Evolutionary conservation across 371 early-diverging fungal species (phyloP).

Genomic region (Entomophthora muscae): DNA sequence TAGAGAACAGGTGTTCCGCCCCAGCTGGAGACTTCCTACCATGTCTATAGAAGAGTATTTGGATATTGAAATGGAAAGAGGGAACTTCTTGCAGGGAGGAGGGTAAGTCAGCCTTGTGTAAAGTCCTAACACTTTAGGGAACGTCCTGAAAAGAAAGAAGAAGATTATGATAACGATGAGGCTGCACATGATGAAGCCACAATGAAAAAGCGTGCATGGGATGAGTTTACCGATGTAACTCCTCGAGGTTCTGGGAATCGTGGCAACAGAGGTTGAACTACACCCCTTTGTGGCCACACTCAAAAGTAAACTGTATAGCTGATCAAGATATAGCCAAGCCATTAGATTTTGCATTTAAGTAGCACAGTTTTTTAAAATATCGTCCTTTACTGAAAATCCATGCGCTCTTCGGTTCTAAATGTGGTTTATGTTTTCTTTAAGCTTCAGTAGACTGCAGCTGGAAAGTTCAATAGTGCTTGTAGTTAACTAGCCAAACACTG

Average conservation of each 20-base stretch:
- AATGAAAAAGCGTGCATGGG: slow-evolving; percentile 69
- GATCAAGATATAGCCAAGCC: no score
- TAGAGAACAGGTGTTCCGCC: slow-evolving; percentile 66
- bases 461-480: no score
- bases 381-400: no score
- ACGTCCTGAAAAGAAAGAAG: slow-evolving; percentile 35
- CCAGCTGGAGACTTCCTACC: slow-evolving; percentile 78
- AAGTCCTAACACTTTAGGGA: slow-evolving; percentile 12
- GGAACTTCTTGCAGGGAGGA: slow-evolving; percentile 73
- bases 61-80: slow-evolving; percentile 66
- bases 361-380: no score
- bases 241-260: slow-evolving; percentile 70
- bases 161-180: slow-evolving; percentile 60
- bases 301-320: no score
- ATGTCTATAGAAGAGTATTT: slow-evolving; percentile 94
- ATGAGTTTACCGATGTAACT: slow-evolving; percentile 84
- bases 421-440: no score
- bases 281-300: no score
- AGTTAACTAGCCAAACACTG: no score
- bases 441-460: no score
- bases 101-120: slow-evolving; percentile 28
- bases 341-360: no score
- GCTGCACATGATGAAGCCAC: slow-evolving; percentile 66
- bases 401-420: no score
- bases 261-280: slow-evolving; percentile 11